Percentiles rank a stretch among this genome's conserved stretches.
These are phyloP conservation scores for Pseudogymnoascus verrucosus DNA, from an alignment of 2,329 filamentous ascomycete species.

Conservation along the genomic window DNA sequence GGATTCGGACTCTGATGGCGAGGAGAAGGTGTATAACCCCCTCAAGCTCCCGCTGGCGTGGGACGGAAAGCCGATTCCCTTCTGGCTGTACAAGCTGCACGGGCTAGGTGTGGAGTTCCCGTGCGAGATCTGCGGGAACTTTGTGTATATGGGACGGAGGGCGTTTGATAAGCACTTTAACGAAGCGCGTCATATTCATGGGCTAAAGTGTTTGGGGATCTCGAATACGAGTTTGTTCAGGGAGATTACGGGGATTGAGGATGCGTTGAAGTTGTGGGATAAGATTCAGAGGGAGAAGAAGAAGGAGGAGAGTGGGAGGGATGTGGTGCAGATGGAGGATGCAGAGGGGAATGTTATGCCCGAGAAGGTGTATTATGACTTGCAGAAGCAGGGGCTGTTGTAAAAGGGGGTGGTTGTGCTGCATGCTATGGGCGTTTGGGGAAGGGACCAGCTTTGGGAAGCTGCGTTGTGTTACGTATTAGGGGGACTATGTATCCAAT, in stretches of 20 bases:
- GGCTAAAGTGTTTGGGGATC: conserved; percentile 87
- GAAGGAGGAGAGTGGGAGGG: conserved; percentile 62
- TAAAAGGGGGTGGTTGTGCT: conserved; percentile 29
- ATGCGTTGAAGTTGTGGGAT: conserved; percentile 82
- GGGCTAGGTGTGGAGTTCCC: conserved; percentile 89
- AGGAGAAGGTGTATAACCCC: conserved; percentile 91
- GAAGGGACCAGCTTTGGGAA: not conserved
- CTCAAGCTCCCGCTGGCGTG: conserved; percentile 91
- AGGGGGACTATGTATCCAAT: not conserved
- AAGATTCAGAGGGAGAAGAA: conserved; percentile 85
- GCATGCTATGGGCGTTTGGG: not conserved
- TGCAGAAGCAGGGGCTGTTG: conserved; percentile 84
- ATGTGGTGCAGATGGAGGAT: conserved; percentile 95
- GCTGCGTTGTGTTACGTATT: not conserved
- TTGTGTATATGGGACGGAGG: conserved; percentile 94
- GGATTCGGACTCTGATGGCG: conserved; percentile 65
- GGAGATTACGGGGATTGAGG: conserved; percentile 87
- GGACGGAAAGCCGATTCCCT: conserved; percentile 98
- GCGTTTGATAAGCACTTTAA: conserved; percentile 99
- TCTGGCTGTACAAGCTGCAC: conserved; percentile 97
- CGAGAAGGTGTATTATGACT: conserved; percentile 92
- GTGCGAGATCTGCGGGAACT: conserved; percentile 96
- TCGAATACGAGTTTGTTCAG: conserved; percentile 85
- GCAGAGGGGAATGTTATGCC: conserved; percentile 97
- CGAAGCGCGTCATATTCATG: conserved; percentile 86